Conservation (phyloP, 176 grass and related monocot species). For the Oryza officinalis region DNA sequence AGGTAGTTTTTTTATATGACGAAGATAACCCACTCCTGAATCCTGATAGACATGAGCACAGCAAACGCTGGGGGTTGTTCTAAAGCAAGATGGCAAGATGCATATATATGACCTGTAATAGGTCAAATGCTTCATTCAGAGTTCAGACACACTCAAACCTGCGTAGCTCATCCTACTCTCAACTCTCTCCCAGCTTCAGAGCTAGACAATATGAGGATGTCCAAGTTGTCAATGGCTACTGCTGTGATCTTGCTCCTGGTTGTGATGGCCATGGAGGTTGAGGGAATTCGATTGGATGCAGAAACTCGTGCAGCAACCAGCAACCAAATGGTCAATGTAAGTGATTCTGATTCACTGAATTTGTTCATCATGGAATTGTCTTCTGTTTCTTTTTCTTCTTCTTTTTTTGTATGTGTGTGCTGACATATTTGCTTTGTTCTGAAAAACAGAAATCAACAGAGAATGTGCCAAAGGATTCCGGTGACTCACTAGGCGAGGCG, state of each 20-base stretch:
- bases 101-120: constrained; percentile 32
- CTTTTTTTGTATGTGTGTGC: background rate
- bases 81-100: background rate
- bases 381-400: background rate
- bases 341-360: background rate
- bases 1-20: constrained; percentile 4
- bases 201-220: constrained; percentile 30
- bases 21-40: constrained; percentile 16
- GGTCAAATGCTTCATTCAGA: constrained; percentile 30
- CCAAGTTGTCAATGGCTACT: background rate
- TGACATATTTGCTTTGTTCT: constrained; percentile 12
- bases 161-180: background rate
- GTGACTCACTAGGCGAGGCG: background rate
- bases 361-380: background rate
- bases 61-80: background rate
- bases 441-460: constrained; percentile 39
- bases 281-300: constrained; percentile 53
- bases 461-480: background rate
- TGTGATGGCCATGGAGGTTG: constrained; percentile 11
- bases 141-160: constrained; percentile 19
- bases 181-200: background rate
- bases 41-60: constrained; percentile 36
- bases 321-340: constrained; percentile 38
- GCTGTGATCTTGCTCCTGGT: constrained; percentile 23
- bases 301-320: constrained; percentile 31